These are phyloP conservation scores for Clavispora santaluciae DNA, from an alignment of 805 yeast genomes.

Conservation along the genomic window DNA sequence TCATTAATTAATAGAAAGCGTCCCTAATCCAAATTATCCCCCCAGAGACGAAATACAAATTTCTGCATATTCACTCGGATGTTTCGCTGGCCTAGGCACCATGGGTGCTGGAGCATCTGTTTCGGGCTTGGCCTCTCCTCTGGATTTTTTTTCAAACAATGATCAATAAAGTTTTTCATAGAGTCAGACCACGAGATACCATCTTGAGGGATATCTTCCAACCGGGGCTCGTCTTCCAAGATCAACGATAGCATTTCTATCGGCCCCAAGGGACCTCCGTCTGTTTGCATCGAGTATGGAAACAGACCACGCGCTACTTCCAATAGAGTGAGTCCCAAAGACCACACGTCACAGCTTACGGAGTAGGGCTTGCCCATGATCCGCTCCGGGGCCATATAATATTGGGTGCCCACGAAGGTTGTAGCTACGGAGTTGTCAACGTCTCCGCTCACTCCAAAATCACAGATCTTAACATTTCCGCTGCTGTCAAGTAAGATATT, in stretches of 20 bases:
- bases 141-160: slow-evolving; percentile 77
- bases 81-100: slow-evolving; percentile 76
- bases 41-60: slow-evolving; percentile 76
- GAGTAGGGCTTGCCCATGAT: slow-evolving; percentile 94
- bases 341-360: slow-evolving; percentile 96
- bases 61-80: slow-evolving; percentile 80
- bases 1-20: neutral
- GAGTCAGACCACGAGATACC: slow-evolving; percentile 78
- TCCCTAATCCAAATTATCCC: slow-evolving; percentile 9
- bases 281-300: slow-evolving; percentile 52
- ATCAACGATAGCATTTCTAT: slow-evolving; percentile 81
- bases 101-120: slow-evolving; percentile 90
- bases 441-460: slow-evolving; percentile 97
- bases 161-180: slow-evolving; percentile 75
- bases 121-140: slow-evolving; percentile 84
- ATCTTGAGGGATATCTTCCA: slow-evolving; percentile 70
- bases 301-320: slow-evolving; percentile 93
- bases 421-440: slow-evolving; percentile 93
- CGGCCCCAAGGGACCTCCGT: slow-evolving; percentile 48
- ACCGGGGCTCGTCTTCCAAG: slow-evolving; percentile 73
- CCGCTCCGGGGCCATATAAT: slow-evolving; percentile 98
- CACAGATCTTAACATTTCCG: slow-evolving; percentile 91
- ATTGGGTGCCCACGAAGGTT: slow-evolving; percentile 95
- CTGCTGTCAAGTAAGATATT: slow-evolving; percentile 70
- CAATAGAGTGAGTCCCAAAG: slow-evolving; percentile 82